These are phyloP conservation scores for Cryomyces minteri DNA, from an alignment of 495 filamentous ascomycete species.

Conservation along the genomic window DNA sequence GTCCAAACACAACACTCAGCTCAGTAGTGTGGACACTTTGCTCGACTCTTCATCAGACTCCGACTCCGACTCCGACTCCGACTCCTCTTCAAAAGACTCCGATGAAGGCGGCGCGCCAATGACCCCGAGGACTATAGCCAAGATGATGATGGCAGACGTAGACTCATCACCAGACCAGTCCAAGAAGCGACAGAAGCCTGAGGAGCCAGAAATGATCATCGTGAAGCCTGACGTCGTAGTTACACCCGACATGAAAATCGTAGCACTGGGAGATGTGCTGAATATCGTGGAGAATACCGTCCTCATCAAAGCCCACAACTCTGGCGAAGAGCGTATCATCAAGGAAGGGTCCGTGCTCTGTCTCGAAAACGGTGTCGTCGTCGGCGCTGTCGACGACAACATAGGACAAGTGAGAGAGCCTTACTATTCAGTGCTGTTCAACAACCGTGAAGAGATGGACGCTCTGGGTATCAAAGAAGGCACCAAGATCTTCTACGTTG, in stretches of 20 bases:
- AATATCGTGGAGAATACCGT: slow-evolving; percentile 55
- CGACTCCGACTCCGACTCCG: slow-evolving; percentile 29
- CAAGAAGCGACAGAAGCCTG: not conserved
- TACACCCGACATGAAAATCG: slow-evolving; percentile 55
- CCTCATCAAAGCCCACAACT: slow-evolving; percentile 59
- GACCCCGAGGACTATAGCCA: slow-evolving; percentile 58
- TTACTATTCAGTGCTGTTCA: slow-evolving; percentile 58
- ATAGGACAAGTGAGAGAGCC: slow-evolving; percentile 70
- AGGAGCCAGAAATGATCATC: slow-evolving; percentile 5
- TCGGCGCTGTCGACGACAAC: slow-evolving; percentile 66
- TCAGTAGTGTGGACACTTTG: slow-evolving; percentile 7
- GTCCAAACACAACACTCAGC: too few relatives aligned
- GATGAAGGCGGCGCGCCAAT: slow-evolving; percentile 56
- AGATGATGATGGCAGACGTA: slow-evolving; percentile 57
- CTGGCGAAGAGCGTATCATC: slow-evolving; percentile 67
- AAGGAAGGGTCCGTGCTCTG: slow-evolving; percentile 72
- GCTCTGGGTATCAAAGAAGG: slow-evolving; percentile 43
- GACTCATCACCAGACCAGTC: not conserved
- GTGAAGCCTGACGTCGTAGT: slow-evolving; percentile 55
- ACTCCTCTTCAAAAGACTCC: slow-evolving; percentile 34
- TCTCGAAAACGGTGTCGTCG: slow-evolving; percentile 49
- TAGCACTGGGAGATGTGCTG: slow-evolving; percentile 52
- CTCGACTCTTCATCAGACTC: slow-evolving; percentile 38
- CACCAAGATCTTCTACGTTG: slow-evolving; percentile 59
- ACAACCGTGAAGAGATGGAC: slow-evolving; percentile 41